Conservation (phyloP, 495 filamentous ascomycete genomes). For the Cetradonia linearis region DNA sequence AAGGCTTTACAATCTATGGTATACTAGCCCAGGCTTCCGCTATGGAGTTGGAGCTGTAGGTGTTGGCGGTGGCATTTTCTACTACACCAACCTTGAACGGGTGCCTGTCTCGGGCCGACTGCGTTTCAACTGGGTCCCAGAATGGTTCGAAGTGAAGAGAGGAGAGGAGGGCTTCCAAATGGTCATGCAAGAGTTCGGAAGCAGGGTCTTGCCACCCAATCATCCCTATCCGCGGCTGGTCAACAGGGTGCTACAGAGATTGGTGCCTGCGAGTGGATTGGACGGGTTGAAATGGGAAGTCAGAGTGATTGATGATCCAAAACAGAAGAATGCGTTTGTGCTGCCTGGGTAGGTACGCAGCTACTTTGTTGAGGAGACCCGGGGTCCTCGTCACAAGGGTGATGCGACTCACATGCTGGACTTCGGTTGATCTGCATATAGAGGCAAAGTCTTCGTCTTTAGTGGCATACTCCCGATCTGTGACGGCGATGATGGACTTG, state of each 20-base stretch:
- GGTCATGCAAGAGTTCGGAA: conserved; percentile 39
- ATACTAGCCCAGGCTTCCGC: conserved; percentile 16
- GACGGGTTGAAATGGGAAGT: conserved; percentile 66
- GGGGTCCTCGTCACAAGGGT: neutral
- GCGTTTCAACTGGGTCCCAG: conserved; percentile 69
- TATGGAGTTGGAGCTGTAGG: conserved; percentile 21
- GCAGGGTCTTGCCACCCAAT: conserved; percentile 39
- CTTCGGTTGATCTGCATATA: neutral
- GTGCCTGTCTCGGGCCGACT: conserved; percentile 69
- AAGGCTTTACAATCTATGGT: conserved; percentile 14
- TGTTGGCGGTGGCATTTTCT: conserved; percentile 42
- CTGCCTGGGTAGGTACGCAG: conserved; percentile 45
- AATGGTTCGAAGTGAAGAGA: conserved; percentile 43
- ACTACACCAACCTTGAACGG: conserved; percentile 62
- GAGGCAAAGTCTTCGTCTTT: conserved; percentile 90
- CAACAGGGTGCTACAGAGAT: conserved; percentile 53
- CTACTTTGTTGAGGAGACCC: neutral
- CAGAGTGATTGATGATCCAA: conserved; percentile 63
- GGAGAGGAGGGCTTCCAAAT: conserved; percentile 43
- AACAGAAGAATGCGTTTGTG: conserved; percentile 72
- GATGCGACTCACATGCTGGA: neutral
- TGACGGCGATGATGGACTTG: conserved; percentile 61
- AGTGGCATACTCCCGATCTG: conserved; percentile 71
- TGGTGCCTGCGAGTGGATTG: conserved; percentile 62
- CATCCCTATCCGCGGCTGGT: conserved; percentile 49